Percentiles rank a stretch among this genome's conserved stretches.
These are phyloP conservation scores for Phytopythium aichiense DNA, from an alignment of 352 stramenopile species.

Conservation along the genomic window DNA sequence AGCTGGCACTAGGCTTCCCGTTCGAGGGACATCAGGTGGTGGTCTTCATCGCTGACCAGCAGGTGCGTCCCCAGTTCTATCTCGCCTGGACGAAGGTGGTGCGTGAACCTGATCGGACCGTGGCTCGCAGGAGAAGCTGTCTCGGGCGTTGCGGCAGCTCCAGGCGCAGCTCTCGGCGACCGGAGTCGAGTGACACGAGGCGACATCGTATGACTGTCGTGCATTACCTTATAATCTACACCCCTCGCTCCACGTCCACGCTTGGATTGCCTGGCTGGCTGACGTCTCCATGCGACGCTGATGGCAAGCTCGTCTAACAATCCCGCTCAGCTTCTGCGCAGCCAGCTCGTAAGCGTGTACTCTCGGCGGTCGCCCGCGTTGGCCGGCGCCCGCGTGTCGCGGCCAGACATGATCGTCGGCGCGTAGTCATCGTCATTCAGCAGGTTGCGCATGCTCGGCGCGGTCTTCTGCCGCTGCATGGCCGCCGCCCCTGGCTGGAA, in stretches of 20 bases:
- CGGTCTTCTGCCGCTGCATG: slow-evolving; percentile 27
- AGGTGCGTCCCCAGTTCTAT: not conserved
- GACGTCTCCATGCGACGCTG: not conserved
- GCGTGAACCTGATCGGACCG: not conserved
- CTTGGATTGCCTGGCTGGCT: not conserved
- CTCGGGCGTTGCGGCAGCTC: slow-evolving; percentile 6
- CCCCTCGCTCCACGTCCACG: not conserved
- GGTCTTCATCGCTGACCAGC: slow-evolving; percentile 1
- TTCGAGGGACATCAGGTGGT: slow-evolving; percentile 15
- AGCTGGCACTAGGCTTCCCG: slow-evolving; percentile 30
- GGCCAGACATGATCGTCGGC: not conserved
- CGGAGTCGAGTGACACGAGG: not conserved
- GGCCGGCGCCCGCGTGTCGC: not conserved
- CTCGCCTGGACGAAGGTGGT: not conserved
- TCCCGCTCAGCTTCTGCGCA: slow-evolving; percentile 40
- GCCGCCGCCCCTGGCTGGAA: slow-evolving; percentile 5
- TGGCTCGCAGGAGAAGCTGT: slow-evolving; percentile 7
- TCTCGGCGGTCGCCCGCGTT: slow-evolving; percentile 31
- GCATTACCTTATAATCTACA: slow-evolving; percentile 8
- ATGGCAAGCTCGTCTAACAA: too few relatives aligned
- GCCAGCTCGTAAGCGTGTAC: slow-evolving; percentile 64
- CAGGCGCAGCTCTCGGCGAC: slow-evolving; percentile 4
- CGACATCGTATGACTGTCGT: not conserved
- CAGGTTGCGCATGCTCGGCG: slow-evolving; percentile 50
- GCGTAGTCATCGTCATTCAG: slow-evolving; percentile 28